Percentiles rank a stretch among this genome's conserved stretches.
phyloP scores from a whole-genome alignment of 306 rosid species.

The Vigna trinervia region DNA sequence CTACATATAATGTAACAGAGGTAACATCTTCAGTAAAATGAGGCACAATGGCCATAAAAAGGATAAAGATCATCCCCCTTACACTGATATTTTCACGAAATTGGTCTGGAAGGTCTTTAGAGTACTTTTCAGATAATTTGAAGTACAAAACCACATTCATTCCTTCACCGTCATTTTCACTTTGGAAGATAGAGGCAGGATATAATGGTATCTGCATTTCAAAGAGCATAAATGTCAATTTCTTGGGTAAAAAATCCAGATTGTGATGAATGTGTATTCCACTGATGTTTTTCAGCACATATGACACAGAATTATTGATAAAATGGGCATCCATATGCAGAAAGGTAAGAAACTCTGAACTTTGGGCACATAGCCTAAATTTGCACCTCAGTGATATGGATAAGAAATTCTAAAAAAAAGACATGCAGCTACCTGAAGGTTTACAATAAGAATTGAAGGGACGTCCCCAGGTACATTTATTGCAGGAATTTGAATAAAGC shows the following conservation, averaged over 20 bases:
- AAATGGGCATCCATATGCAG: not conserved
- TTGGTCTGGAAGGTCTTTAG: conserved; percentile 73
- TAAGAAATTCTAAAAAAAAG: conserved; percentile 6
- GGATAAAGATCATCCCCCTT: conserved; percentile 46
- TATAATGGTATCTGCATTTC: conserved; percentile 87
- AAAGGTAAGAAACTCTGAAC: not conserved
- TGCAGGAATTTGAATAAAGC: conserved; percentile 89
- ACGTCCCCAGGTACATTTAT: conserved; percentile 65
- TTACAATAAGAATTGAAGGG: conserved; percentile 87
- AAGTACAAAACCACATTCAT: conserved; percentile 88
- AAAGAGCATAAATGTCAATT: conserved; percentile 30
- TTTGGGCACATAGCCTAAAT: not conserved
- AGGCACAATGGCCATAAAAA: conserved; percentile 14
- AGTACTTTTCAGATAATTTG: conserved; percentile 79
- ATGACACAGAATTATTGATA: not conserved
- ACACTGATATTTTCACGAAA: conserved; percentile 80
- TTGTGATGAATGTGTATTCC: not conserved
- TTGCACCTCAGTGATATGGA: conserved; percentile 22
- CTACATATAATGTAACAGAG: not conserved
- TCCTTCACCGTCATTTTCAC: conserved; percentile 96
- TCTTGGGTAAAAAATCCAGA: not conserved
- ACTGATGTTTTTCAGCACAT: conserved; percentile 18
- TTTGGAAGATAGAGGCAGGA: conserved; percentile 80
- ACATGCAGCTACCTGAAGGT: conserved; percentile 72
- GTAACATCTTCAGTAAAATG: conserved; percentile 15